phyloP scores from a whole-genome alignment of 2,329 filamentous ascomycete species.

The Arthrobotrys iridis region DNA sequence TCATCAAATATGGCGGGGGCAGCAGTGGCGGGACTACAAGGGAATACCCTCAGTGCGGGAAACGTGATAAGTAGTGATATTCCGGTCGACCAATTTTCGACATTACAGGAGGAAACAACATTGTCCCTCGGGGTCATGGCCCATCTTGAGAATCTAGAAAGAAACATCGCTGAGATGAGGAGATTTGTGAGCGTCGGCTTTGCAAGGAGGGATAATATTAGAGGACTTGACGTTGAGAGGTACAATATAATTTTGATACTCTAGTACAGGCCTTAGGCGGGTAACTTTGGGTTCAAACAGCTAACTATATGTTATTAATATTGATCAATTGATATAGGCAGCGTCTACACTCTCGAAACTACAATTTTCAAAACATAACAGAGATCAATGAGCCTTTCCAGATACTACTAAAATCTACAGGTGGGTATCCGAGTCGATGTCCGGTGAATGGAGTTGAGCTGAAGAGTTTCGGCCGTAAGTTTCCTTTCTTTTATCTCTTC shows the following conservation, averaged over 20 bases:
- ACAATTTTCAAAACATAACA: conserved; percentile 56
- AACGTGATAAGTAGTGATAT: background rate
- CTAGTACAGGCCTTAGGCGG: no score
- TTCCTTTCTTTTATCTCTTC: background rate
- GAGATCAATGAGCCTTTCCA: conserved; percentile 56
- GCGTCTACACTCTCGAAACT: conserved; percentile 55
- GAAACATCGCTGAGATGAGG: conserved; percentile 56
- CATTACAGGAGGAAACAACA: conserved; percentile 56
- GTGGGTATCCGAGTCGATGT: conserved; percentile 50
- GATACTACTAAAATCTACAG: conserved; percentile 51
- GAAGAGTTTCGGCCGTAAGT: conserved; percentile 55
- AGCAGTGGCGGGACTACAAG: background rate
- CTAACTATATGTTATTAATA: background rate
- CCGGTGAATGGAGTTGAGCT: conserved; percentile 55
- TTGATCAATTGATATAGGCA: conserved; percentile 31
- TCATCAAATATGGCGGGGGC: background rate
- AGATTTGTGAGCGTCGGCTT: conserved; percentile 56
- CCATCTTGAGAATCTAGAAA: conserved; percentile 55
- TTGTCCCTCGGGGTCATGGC: conserved; percentile 56
- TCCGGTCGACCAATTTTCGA: conserved; percentile 49
- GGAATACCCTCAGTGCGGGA: background rate
- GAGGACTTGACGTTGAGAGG: conserved; percentile 33
- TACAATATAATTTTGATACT: conserved; percentile 11
- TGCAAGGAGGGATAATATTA: conserved; percentile 48
- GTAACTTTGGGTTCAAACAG: no score